Base-by-base conservation (phyloP, 352 stramenopile species). In the Globisporangium canariense region DNA sequence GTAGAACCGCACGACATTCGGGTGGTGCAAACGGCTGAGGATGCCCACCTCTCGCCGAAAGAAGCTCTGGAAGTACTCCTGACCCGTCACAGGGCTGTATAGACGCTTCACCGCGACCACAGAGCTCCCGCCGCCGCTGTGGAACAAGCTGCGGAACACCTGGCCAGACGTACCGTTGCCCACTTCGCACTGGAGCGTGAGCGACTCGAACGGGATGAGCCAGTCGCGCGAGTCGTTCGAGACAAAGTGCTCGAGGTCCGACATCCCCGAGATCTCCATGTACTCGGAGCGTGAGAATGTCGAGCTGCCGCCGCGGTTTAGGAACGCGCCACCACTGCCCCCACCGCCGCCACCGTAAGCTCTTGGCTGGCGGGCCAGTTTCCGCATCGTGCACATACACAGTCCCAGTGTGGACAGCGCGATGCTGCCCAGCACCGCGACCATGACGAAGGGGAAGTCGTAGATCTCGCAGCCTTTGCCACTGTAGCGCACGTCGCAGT, bases 11-110 rank as follows among this genome's bases (percentile, higher is more conserved):
- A 97, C 89, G 34, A 97, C 88, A 43, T 97, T 91, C 16, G 89
- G 89, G 51, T 97, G 89, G 65, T 97, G 89, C 34, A 97, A 65
- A 4, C 87, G 81, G 60, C 88, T 94, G 58, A 97, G 57, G 58
- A 96, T 93, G 58, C 85, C 89, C 6, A 94, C 89, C 74, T 97
- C 89, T 10, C 87, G 86, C 36, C 86, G 80, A 66, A 96, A 96
- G 66, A 96, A 96, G 68, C 85, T 93, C 60, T 96, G 86, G 68
- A 96, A 96, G 65, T 96, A 94, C 71, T 95, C 86, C 52, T 95
- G 83, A 10, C 87, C 84, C 13, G 86, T 93, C 57, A 96, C 77
- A 16, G 87, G 86, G 56, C 86, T 94, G 61, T 96, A 94, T 55
- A 96, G 56, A 3, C 88, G 83, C 77, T 96, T 96, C 45, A 96